Evolutionary conservation across 176 grass and related monocot species (phyloP).

Genomic region (Raddia guianensis): DNA sequence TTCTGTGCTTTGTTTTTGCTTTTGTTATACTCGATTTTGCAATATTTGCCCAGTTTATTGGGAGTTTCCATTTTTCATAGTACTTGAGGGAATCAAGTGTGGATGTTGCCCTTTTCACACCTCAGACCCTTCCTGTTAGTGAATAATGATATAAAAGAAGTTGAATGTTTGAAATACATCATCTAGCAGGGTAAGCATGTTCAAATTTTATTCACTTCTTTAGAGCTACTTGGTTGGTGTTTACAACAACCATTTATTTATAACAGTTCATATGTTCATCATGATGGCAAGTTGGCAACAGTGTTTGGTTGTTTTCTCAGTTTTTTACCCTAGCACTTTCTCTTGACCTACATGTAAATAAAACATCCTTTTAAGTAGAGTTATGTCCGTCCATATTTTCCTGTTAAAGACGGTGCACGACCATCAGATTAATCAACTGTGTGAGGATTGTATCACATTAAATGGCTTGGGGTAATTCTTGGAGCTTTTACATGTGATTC

Average conservation of each 20-base stretch:
- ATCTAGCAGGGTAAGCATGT: background rate
- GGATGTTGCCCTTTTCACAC: background rate
- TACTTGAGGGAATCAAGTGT: background rate
- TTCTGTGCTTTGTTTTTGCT: background rate
- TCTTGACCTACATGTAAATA: background rate
- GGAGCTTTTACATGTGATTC: background rate
- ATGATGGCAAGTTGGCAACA: background rate
- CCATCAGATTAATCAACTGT: background rate
- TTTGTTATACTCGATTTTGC: background rate
- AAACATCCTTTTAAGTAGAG: background rate
- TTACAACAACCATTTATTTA: too few relatives aligned
- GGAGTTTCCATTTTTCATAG: background rate
- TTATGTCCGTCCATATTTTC: background rate
- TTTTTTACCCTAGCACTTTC: background rate
- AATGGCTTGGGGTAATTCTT: background rate
- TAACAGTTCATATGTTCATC: too few relatives aligned
- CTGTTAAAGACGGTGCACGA: background rate
- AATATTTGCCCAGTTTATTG: background rate
- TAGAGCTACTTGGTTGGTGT: background rate
- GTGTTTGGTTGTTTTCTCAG: background rate
- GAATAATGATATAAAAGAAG: background rate
- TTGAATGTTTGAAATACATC: slow-evolving; percentile 1
- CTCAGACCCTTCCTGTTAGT: background rate
- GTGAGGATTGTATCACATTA: background rate
- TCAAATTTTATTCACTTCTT: background rate